Base-by-base conservation (phyloP, 2,329 filamentous ascomycete species). In the Hypoxylon sp. region DNA sequence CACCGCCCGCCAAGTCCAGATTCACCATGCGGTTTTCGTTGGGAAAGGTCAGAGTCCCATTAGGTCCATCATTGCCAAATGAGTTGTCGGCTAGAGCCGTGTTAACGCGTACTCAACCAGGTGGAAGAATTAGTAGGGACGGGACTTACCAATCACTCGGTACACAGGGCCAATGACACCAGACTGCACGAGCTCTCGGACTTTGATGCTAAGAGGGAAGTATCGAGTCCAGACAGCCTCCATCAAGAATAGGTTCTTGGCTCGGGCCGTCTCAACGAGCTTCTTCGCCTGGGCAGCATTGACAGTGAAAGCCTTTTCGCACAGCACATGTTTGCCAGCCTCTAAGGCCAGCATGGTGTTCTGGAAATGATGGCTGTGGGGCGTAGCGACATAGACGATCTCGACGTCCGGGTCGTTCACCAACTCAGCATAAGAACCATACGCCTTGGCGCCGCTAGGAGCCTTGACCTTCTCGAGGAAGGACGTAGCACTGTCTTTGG, bases 291-390 rank as follows among this genome's bases (percentile, higher is more conserved):
- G 92, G 8, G 85, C 80, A 2, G 89, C 91, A 63, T 89, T 96
- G 62, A 94, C 90, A 1, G 92, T 96, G 68, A 97, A 88, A 0
- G 92, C 86, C 81, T 97, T 97, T 76, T 97, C 92, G 74, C 92
- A 96, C 27, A 97, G 83, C 24, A 97, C 91, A 69, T 94, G 83
- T 81, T 96, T 97, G 69, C 91, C 90, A 6, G 89, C 90, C 65
- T 91, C 84, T 33, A 97, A 81, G 38, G 88, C 89, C n/a, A 96
- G 83, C 85, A 92, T 91, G 63, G 86, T 84, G 76, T 97, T 94
- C 74, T 96, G 91, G 79, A 93, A 96, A 79, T 97, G 92, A 74
- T 96, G 92, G 68, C 90, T 93, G 78, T 96, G 92, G 13, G 92
- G 92, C 3, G 92, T 96, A 20, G 91, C 92, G 53, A 97, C 85